These are phyloP conservation scores for Alternaria atra DNA, from an alignment of 2,329 filamentous ascomycete species.

Conservation along the genomic window DNA sequence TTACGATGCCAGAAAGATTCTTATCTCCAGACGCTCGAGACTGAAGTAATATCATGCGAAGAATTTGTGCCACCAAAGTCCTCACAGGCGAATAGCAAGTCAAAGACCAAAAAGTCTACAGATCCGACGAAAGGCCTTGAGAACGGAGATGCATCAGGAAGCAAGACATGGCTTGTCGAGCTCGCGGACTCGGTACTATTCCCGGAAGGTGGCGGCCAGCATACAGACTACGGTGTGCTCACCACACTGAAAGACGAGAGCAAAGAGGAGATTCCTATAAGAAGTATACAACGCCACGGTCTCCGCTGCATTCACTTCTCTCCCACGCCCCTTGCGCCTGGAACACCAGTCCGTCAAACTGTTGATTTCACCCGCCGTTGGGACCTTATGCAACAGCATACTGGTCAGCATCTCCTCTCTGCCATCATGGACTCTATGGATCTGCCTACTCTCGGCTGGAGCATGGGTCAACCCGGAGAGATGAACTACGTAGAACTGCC, in stretches of 20 bases:
- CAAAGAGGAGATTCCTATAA: constrained; percentile 35
- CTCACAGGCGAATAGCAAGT: constrained; percentile 28
- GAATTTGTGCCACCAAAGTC: constrained; percentile 37
- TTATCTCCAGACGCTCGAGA: constrained; percentile 42
- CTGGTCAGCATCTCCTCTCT: constrained; percentile 47
- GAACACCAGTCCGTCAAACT: constrained; percentile 54
- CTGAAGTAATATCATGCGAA: constrained; percentile 43
- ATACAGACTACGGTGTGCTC: constrained; percentile 42
- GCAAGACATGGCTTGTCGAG: constrained; percentile 42
- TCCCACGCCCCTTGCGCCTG: constrained; percentile 86
- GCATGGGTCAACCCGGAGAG: constrained; percentile 44
- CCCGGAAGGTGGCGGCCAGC: constrained; percentile 46
- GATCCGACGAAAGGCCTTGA: constrained; percentile 30
- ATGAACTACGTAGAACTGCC: constrained; percentile 47
- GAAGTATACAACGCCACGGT: constrained; percentile 51
- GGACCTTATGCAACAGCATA: constrained; percentile 50
- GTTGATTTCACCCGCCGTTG: constrained; percentile 43
- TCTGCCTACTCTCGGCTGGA: constrained; percentile 43
- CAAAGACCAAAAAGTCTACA: constrained; percentile 39
- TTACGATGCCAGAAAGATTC: constrained; percentile 45
- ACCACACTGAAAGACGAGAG: constrained; percentile 28
- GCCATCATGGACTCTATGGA: constrained; percentile 45
- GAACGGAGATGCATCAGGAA: constrained; percentile 15
- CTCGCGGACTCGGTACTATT: constrained; percentile 46
- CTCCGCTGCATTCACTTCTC: constrained; percentile 77